Evolutionary conservation across 805 yeast species (phyloP).

Genomic region (Pichia scutulata): DNA sequence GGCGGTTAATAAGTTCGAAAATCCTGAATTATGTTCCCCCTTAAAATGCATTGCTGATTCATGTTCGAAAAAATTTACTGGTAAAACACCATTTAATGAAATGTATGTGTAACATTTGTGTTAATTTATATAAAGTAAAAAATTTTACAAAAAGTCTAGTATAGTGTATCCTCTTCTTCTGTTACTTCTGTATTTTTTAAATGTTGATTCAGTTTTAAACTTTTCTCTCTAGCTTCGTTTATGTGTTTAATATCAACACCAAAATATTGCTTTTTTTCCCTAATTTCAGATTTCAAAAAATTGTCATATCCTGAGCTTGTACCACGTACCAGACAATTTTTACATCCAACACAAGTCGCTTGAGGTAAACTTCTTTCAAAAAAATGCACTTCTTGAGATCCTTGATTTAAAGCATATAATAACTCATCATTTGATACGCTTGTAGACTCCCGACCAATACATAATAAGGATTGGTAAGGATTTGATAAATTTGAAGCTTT

Average conservation of each 20-base stretch:
- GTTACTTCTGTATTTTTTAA: neutral
- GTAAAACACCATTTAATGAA: constrained; percentile 47
- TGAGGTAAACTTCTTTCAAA: neutral
- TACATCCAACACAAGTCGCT: neutral
- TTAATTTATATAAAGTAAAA: neutral
- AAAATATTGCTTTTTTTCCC: neutral
- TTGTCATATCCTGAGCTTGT: neutral
- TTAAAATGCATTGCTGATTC: constrained; percentile 46
- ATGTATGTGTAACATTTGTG: constrained; percentile 24
- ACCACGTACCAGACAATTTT: constrained; percentile 1
- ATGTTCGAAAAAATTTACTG: constrained; percentile 39
- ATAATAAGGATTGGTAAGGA: neutral
- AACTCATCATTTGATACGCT: neutral
- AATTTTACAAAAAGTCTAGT: neutral
- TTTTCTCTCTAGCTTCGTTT: neutral
- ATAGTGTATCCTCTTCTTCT: neutral
- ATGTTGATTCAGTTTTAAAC: neutral
- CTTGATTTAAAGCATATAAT: neutral
- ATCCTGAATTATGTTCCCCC: constrained; percentile 47
- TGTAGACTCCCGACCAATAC: neutral
- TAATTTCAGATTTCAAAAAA: neutral
- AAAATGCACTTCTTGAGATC: neutral
- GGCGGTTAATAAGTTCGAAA: constrained; percentile 26
- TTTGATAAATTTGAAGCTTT: neutral
- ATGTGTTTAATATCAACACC: neutral